Conservation (phyloP, 1,284 basidiomycete species). For the Microbotryum intermedium region DNA sequence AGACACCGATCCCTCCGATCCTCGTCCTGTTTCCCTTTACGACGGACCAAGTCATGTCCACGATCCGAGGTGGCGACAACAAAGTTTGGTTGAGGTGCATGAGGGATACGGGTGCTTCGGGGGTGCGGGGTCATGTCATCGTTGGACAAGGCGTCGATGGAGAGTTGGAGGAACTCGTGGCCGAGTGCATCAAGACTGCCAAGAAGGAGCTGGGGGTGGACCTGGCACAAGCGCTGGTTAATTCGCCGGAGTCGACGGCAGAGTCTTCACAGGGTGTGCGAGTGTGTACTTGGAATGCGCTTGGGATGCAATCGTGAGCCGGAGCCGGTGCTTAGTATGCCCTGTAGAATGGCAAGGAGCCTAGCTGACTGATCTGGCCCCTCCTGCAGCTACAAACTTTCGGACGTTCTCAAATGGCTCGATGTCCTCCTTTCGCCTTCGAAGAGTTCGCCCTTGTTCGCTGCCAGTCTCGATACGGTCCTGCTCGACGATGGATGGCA, state of each 20-base stretch:
- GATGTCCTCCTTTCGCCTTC: not conserved
- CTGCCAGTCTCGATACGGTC: slow-evolving; percentile 14
- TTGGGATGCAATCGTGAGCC: slow-evolving; percentile 7
- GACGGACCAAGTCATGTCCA: slow-evolving; percentile 2
- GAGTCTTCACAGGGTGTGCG: not conserved
- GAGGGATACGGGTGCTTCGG: slow-evolving; percentile 2
- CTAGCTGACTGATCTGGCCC: no score
- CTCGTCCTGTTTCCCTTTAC: slow-evolving; percentile 25
- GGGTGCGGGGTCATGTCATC: slow-evolving; percentile 9
- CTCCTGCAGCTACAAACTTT: slow-evolving; percentile 15
- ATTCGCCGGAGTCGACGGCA: not conserved
- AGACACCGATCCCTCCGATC: not conserved
- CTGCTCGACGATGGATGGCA: slow-evolving; percentile 35
- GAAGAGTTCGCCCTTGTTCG: not conserved
- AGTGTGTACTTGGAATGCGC: slow-evolving; percentile 32
- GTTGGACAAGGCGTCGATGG: slow-evolving; percentile 11
- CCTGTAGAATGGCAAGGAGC: no score
- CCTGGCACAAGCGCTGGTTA: not conserved
- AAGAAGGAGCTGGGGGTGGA: not conserved
- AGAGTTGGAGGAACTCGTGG: slow-evolving; percentile 11
- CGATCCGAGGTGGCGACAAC: slow-evolving; percentile 10
- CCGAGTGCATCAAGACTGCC: slow-evolving; percentile 2
- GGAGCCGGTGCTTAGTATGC: no score
- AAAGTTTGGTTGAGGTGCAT: slow-evolving; percentile 14
- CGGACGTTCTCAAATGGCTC: slow-evolving; percentile 18